These are phyloP conservation scores for Echites panduratus DNA, from an alignment of 257 asterid species.

Conservation along the genomic window DNA sequence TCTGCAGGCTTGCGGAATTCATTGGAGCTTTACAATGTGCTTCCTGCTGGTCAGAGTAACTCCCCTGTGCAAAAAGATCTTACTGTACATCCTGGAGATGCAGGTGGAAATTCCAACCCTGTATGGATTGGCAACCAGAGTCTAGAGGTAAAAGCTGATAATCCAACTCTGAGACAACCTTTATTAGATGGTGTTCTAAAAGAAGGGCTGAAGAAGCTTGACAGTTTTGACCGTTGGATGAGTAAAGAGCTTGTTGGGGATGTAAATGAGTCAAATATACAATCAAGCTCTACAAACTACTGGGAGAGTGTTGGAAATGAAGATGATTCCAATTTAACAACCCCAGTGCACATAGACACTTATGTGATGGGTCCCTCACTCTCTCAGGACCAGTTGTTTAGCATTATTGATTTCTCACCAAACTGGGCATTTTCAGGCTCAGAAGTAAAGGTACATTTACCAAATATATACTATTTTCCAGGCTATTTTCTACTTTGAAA, in stretches of 20 bases:
- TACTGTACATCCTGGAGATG: conserved; percentile 30
- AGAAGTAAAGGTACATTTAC: conserved; percentile 56
- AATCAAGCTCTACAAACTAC: conserved; percentile 52
- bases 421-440: conserved; percentile 71
- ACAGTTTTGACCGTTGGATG: conserved; percentile 98
- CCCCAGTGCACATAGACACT: conserved; percentile 53
- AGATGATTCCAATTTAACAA: conserved; percentile 49
- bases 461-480: background rate
- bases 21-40: conserved; percentile 26
- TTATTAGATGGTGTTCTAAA: conserved; percentile 53
- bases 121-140: conserved; percentile 33
- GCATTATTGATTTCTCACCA: conserved; percentile 81
- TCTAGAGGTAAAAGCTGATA: conserved; percentile 40
- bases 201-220: conserved; percentile 76
- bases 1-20: conserved; percentile 32
- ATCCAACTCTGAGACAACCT: conserved; percentile 56
- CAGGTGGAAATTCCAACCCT: conserved; percentile 38
- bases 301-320: conserved; percentile 79
- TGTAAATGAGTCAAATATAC: conserved; percentile 61
- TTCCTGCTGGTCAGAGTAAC: conserved; percentile 31
- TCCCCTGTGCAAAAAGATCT: conserved; percentile 36
- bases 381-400: conserved; percentile 77
- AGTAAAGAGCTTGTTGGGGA: conserved; percentile 93
- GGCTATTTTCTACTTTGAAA: conserved; percentile 11
- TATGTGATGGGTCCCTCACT: conserved; percentile 71